A percentile compares a stretch with the other conserved stretches of the same genome.
phyloP scores from a whole-genome alignment of 1,284 basidiomycete genomes.

The Cystobasidium sp. region DNA sequence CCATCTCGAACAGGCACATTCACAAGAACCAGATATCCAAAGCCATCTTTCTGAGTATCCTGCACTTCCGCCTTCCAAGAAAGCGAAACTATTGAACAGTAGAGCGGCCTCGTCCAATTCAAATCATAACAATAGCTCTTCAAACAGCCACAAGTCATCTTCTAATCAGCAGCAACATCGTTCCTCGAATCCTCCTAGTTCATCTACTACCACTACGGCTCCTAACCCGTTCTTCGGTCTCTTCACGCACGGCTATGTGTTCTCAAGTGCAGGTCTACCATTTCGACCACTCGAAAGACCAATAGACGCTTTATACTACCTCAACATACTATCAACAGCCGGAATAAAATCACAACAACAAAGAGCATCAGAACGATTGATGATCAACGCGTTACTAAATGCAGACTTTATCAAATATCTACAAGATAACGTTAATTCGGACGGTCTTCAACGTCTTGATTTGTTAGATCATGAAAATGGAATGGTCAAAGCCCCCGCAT shows the following conservation, averaged over 20 bases:
- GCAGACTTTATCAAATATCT: slow-evolving; percentile 27
- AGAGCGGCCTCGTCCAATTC: neutral
- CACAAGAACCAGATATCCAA: slow-evolving; percentile 28
- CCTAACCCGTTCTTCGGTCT: slow-evolving; percentile 37
- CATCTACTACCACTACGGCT: slow-evolving; percentile 6
- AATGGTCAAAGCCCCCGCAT: slow-evolving; percentile 5
- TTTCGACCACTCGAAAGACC: slow-evolving; percentile 34
- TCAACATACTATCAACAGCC: slow-evolving; percentile 33
- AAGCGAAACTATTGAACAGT: neutral
- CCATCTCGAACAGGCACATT: slow-evolving; percentile 38
- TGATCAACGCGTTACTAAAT: slow-evolving; percentile 40
- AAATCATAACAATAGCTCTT: neutral
- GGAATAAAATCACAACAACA: slow-evolving; percentile 39
- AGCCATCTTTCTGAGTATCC: neutral
- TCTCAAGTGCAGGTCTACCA: slow-evolving; percentile 26
- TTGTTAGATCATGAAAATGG: slow-evolving; percentile 23
- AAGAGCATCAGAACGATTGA: slow-evolving; percentile 39
- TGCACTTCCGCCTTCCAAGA: slow-evolving; percentile 16
- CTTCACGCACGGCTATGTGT: slow-evolving; percentile 41
- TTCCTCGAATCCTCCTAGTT: neutral
- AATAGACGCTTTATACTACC: slow-evolving; percentile 42
- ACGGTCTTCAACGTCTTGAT: slow-evolving; percentile 4
- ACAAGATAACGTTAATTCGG: slow-evolving; percentile 26
- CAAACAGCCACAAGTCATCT: neutral
- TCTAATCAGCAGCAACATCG: slow-evolving; percentile 6